Percentiles rank a stretch among this genome's conserved stretches.
Conservation (phyloP, 2,329 filamentous ascomycete genomes). For the Gremmenia infestans region DNA sequence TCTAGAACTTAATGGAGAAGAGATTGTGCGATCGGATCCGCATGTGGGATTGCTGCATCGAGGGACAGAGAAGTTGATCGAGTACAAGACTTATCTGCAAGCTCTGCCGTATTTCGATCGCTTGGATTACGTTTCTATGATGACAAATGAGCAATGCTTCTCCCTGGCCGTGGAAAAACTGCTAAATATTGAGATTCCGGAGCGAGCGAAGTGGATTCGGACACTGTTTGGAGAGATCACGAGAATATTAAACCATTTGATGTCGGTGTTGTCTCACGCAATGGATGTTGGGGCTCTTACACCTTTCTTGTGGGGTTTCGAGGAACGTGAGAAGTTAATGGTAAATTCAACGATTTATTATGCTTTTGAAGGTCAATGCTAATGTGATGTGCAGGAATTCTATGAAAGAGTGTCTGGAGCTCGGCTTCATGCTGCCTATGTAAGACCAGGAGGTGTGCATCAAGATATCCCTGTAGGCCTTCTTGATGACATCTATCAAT, state of each 20-base stretch:
- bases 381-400: slow-evolving; percentile 68
- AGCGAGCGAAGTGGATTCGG: slow-evolving; percentile 93
- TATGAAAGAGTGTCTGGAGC: slow-evolving; percentile 98
- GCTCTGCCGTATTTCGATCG: slow-evolving; percentile 98
- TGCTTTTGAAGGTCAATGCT: slow-evolving; percentile 14
- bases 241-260: slow-evolving; percentile 90
- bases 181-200: slow-evolving; percentile 91
- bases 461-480: slow-evolving; percentile 92
- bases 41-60: slow-evolving; percentile 95
- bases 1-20: slow-evolving; percentile 94
- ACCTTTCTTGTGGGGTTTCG: slow-evolving; percentile 98
- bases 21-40: slow-evolving; percentile 93
- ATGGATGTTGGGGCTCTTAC: slow-evolving; percentile 99
- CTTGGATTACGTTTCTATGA: slow-evolving; percentile 99
- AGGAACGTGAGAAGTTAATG: slow-evolving; percentile 99
- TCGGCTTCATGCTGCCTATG: slow-evolving; percentile 93
- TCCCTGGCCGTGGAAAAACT: slow-evolving; percentile 95
- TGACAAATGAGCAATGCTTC: slow-evolving; percentile 99
- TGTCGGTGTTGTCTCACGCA: slow-evolving; percentile 94
- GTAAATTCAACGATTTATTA: slow-evolving; percentile 46
- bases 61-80: slow-evolving; percentile 98
- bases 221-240: slow-evolving; percentile 96
- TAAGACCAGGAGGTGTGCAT: slow-evolving; percentile 92
- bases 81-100: slow-evolving; percentile 99
- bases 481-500: slow-evolving; percentile 98